Base-by-base conservation (phyloP, 1,284 basidiomycete species). In the Peniophora sp. region DNA sequence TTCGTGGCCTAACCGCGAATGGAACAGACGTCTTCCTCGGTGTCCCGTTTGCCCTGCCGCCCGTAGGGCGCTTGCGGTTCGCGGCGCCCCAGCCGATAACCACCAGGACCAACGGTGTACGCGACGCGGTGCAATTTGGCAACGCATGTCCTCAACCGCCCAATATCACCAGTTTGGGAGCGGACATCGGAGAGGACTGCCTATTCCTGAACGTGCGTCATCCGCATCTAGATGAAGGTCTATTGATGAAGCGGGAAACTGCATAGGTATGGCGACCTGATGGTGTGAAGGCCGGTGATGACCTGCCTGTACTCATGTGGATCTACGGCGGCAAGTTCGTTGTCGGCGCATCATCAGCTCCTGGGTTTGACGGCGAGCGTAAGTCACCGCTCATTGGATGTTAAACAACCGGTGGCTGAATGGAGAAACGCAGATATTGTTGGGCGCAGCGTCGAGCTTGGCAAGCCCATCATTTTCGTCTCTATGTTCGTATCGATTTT, bases 131-230 rank as follows among this genome's bases (percentile, higher is more conserved):
- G 3, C 55, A 55, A 3, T 83, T 81, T 54, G 79, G 81, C 2
- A 70, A 78, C 54, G 77, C 76, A 0, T 84, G 81, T 59, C 76
- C 78, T n/a, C 82, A 83, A 54, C 68, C 66, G 9, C 62, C 69
- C 1, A 60, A 58, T 14, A 12, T 32, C 27, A 22, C 58, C n/a
- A 57, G 49, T 36, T 60, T 79, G 0, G 76, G 76, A 15, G 79
- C 76, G 8, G 67, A 71, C 1, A 65, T 75, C 11, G 66, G 65
- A 3, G 81, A 83, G 60, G 75, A 82, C 53, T 83, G 81, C 53
- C 60, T 83, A 22, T 69, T 67, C 55, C 60, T 81, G 46, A 81
- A 81, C 55, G 78, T 78, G 24, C 66, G 58, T 3, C 9, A 14
- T 45, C 47, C 32, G 10, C 27, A 27, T 37, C 23, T 20, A 17